A percentile compares a stretch with the other conserved stretches of the same genome.
phyloP scores from a whole-genome alignment of 2,329 filamentous ascomycete genomes.

The Emericellopsis cladophorae region DNA sequence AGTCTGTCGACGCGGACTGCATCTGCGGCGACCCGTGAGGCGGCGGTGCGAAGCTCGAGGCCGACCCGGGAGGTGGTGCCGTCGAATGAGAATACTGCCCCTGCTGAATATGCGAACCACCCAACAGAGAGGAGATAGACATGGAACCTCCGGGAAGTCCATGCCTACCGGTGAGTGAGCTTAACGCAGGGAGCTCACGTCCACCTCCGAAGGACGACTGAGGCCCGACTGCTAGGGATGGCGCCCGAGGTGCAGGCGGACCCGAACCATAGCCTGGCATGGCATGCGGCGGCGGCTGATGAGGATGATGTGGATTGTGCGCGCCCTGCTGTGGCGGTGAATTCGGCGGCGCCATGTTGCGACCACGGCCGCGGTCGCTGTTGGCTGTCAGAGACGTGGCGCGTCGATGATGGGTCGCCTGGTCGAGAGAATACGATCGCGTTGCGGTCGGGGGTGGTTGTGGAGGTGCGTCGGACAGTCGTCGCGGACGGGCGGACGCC shows the following conservation, averaged over 20 bases:
- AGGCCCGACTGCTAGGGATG: conserved; percentile 27
- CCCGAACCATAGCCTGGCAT: conserved; percentile 27
- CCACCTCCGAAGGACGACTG: conserved; percentile 28
- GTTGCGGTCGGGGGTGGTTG: conserved; percentile 6
- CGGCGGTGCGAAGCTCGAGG: conserved; percentile 32
- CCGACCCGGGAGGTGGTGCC: conserved; percentile 26
- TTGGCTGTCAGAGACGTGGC: conserved; percentile 22
- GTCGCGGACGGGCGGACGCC: background rate
- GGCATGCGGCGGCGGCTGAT: conserved; percentile 14
- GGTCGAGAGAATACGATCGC: conserved; percentile 1
- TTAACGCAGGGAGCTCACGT: conserved; percentile 40
- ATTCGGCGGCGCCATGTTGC: conserved; percentile 31
- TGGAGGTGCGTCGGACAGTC: conserved; percentile 3
- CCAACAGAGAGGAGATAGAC: conserved; percentile 50
- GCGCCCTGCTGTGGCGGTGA: conserved; percentile 27
- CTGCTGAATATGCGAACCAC: conserved; percentile 23
- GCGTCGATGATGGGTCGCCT: conserved; percentile 3
- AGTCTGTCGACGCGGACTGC: conserved; percentile 43
- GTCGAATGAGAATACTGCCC: conserved; percentile 27
- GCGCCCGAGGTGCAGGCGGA: conserved; percentile 31
- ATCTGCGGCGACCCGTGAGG: conserved; percentile 44
- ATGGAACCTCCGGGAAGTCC: conserved; percentile 38
- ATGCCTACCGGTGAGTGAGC: conserved; percentile 29
- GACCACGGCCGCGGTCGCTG: conserved; percentile 12
- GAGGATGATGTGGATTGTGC: conserved; percentile 16